Evolutionary conservation across 2,329 filamentous ascomycete genomes (phyloP).

Genomic region (Fusarium sp.): DNA sequence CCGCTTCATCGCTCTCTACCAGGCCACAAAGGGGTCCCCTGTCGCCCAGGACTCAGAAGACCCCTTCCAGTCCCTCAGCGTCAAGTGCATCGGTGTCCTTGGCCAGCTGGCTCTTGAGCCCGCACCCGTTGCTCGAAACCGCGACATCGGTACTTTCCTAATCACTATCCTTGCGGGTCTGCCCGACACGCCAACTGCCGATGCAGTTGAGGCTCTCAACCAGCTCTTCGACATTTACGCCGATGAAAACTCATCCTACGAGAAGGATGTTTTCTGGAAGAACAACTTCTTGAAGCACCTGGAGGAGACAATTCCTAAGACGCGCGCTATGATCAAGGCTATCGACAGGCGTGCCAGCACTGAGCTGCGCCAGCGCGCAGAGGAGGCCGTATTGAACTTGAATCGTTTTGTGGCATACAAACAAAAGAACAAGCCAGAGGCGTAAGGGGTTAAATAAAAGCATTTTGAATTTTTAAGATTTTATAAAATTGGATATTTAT

Average conservation of each 20-base stretch:
- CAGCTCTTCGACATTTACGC: slow-evolving; percentile 77
- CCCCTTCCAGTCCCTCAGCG: slow-evolving; percentile 72
- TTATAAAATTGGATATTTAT: slow-evolving; percentile 8
- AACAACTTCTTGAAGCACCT: slow-evolving; percentile 71
- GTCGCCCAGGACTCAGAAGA: slow-evolving; percentile 57
- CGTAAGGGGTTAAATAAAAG: slow-evolving; percentile 45
- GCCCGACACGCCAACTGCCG: slow-evolving; percentile 67
- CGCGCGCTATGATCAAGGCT: slow-evolving; percentile 68
- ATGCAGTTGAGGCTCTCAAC: slow-evolving; percentile 74
- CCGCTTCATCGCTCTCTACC: slow-evolving; percentile 75
- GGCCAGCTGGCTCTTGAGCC: slow-evolving; percentile 72
- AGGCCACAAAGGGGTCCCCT: slow-evolving; percentile 63
- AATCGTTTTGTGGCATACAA: slow-evolving; percentile 74
- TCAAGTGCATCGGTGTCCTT: slow-evolving; percentile 76
- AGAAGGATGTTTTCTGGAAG: slow-evolving; percentile 74
- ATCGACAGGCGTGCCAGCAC: slow-evolving; percentile 70
- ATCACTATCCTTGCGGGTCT: slow-evolving; percentile 66
- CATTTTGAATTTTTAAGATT: slow-evolving; percentile 10
- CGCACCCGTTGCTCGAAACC: slow-evolving; percentile 67
- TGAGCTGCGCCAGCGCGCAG: slow-evolving; percentile 70
- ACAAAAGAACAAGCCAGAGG: slow-evolving; percentile 64
- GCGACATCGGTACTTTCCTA: slow-evolving; percentile 74
- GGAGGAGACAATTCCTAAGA: slow-evolving; percentile 66
- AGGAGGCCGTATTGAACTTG: slow-evolving; percentile 73
- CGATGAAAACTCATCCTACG: slow-evolving; percentile 69